Base-by-base conservation (phyloP, 352 stramenopile genomes). In the Phytophthora macrochlamydospora region DNA sequence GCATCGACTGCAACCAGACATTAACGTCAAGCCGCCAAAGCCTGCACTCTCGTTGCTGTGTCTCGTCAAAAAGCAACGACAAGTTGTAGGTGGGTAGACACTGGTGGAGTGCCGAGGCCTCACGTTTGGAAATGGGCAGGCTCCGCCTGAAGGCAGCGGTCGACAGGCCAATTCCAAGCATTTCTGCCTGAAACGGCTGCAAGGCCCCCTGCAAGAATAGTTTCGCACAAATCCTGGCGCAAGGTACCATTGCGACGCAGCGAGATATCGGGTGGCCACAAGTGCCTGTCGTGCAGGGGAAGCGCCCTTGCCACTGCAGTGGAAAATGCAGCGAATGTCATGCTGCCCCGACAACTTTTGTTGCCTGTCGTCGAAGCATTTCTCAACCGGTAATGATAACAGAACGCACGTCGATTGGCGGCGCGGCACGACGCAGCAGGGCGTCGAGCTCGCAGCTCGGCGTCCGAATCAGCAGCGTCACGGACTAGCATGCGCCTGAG, bases 1-100 rank as follows among this genome's bases (percentile, higher is more conserved):
- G 66, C 70, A 78, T 78, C 13, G 51, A 75, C 53, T 32, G 37
- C 60, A 59, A 44, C 50, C 35, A 46, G 29, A 72, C 70, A 78
- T 78, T 56, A 59, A 72, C 57, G 29, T 46, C 51, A 58, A 71
- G 32, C 13, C 38, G 8, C 33, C 45, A 33, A 3, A 37, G 18
- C 18, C 18, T n/a, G 44, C 14, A n/a, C n/a, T 29, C 14, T 59
- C 45, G 43, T 29, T 37, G 38, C 37, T 46, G 7, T 49, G 49
- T 43, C 59, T 48, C 6, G 35, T 38, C 18, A 24, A 24, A 24
- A 24, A 24, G 18, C 18, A 24, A 24, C 18, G 18, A 24, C 18
- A 24, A 24, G 18, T 24, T 24, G 18, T 24, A 24, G 18, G 18
- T 24, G 18, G 18, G 18, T 24, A 24, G 18, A 24, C 18, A 24